phyloP scores from a whole-genome alignment of 768 basidiomycete species.

The Leccinum uliginosum region DNA sequence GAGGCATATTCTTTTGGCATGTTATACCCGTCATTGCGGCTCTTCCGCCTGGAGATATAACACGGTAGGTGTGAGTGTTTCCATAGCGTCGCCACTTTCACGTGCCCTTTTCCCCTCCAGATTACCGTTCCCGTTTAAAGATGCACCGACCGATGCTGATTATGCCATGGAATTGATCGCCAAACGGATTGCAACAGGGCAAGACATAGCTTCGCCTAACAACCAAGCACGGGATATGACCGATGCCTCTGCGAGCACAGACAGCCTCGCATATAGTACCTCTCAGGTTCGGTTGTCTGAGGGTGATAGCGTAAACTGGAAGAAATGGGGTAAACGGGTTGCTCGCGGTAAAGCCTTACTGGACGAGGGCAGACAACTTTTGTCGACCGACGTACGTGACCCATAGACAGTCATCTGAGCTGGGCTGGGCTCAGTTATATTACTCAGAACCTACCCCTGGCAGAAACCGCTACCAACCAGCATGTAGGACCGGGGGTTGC shows the following conservation, averaged over 20 bases:
- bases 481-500: constrained; percentile 18
- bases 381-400: constrained; percentile 34
- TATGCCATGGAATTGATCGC: constrained; percentile 70
- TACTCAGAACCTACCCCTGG: not conserved
- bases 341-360: constrained; percentile 43
- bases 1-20: constrained; percentile 63
- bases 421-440: not conserved
- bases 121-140: constrained; percentile 42
- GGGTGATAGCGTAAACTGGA: constrained; percentile 42
- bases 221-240: constrained; percentile 16
- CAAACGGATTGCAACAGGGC: constrained; percentile 51
- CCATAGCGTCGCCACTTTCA: not conserved
- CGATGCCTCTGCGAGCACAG: constrained; percentile 13
- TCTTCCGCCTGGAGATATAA: constrained; percentile 42
- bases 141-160: constrained; percentile 64
- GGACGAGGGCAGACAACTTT: constrained; percentile 38
- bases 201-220: constrained; percentile 33
- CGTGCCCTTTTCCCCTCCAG: constrained; percentile 26
- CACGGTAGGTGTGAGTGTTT: constrained; percentile 35
- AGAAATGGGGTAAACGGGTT: constrained; percentile 50
- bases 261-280: not conserved
- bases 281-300: constrained; percentile 2
- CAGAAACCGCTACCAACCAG: not conserved
- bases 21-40: constrained; percentile 50
- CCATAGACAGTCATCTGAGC: constrained; percentile 11